Conservation (phyloP, 2,329 filamentous ascomycete genomes). For the Cytospora leucostoma region DNA sequence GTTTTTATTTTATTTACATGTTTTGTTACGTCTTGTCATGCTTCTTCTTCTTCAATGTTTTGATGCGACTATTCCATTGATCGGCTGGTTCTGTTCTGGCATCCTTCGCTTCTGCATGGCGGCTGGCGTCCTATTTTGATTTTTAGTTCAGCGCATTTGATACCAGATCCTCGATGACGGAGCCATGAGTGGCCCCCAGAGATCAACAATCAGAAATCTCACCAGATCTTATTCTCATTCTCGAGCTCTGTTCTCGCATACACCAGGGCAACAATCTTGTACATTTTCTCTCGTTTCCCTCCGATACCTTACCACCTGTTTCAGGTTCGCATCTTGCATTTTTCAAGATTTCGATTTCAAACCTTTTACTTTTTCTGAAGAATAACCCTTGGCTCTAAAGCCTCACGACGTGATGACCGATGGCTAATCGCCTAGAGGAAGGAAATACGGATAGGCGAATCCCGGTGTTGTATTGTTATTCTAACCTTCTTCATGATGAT, state of each 20-base stretch:
- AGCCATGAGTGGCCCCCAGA: not conserved
- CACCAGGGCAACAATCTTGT: slow-evolving; percentile 11
- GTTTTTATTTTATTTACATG: slow-evolving; percentile 18
- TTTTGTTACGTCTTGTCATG: not conserved
- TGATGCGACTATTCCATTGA: slow-evolving; percentile 16
- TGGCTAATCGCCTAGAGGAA: slow-evolving; percentile 10
- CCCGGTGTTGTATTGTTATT: slow-evolving; percentile 21
- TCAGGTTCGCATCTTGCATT: slow-evolving; percentile 3
- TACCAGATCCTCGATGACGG: slow-evolving; percentile 27
- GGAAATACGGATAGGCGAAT: slow-evolving; percentile 7
- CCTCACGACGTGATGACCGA: slow-evolving; percentile 22
- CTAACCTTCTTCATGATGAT: slow-evolving; percentile 22
- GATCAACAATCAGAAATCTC: slow-evolving; percentile 3
- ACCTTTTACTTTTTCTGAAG: not conserved
- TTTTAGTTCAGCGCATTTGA: slow-evolving; percentile 31
- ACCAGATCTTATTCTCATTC: slow-evolving; percentile 6
- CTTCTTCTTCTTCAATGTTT: not conserved
- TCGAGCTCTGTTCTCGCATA: not conserved
- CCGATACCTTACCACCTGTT: not conserved
- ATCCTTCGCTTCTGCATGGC: slow-evolving; percentile 36
- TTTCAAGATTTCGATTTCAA: not conserved
- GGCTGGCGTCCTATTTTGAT: slow-evolving; percentile 39
- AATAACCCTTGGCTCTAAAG: slow-evolving; percentile 9
- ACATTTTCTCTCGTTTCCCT: slow-evolving; percentile 13
- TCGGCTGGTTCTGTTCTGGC: slow-evolving; percentile 25